Evolutionary conservation across 495 filamentous ascomycete species (phyloP).

Genomic region (Aspergillus funiculosus): DNA sequence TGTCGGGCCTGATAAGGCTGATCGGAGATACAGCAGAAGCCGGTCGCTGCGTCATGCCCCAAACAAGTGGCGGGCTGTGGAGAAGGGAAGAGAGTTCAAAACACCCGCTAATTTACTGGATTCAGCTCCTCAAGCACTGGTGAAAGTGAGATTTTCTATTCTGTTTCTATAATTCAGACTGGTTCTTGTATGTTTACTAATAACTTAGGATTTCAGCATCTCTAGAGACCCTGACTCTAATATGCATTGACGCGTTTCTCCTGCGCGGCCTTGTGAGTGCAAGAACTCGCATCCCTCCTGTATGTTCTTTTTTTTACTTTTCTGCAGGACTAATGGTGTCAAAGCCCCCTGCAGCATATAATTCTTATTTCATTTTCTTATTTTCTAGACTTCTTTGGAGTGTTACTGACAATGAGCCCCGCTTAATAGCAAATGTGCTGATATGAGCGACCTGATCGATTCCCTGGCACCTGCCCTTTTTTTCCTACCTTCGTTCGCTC

Average conservation of each 20-base stretch:
- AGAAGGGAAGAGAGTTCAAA: constrained; percentile 41
- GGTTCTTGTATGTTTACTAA: background rate
- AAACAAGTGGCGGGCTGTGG: constrained; percentile 28
- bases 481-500: constrained; percentile 23
- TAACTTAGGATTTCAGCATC: background rate
- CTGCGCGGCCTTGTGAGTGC: constrained; percentile 25
- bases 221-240: constrained; percentile 8
- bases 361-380: background rate
- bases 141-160: constrained; percentile 7
- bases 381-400: background rate
- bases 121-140: constrained; percentile 15
- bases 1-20: constrained; percentile 33
- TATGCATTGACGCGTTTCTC: constrained; percentile 20
- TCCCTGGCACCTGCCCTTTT: constrained; percentile 36
- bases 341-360: background rate
- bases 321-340: background rate
- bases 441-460: constrained; percentile 35
- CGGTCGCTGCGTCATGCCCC: constrained; percentile 40
- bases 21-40: constrained; percentile 33
- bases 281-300: constrained; percentile 29
- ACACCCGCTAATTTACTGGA: constrained; percentile 26
- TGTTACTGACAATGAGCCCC: constrained; percentile 13
- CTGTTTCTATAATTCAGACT: background rate
- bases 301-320: constrained; percentile 20
- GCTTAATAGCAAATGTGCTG: constrained; percentile 24